phyloP scores from a whole-genome alignment of 805 yeast species.

The Starmerella sirachaensis region DNA sequence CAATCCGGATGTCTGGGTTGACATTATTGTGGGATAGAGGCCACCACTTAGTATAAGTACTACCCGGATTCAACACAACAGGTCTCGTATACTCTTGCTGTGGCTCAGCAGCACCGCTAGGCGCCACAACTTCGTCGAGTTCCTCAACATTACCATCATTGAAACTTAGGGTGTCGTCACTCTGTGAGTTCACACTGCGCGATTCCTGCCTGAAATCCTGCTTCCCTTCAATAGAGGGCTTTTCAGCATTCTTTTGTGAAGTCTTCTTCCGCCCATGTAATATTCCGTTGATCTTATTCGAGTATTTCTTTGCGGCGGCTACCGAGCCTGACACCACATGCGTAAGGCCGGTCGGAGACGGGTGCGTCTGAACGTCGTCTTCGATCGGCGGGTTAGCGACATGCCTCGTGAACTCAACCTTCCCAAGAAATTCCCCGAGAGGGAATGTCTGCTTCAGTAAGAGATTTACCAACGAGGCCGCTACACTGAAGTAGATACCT shows the following conservation, averaged over 20 bases:
- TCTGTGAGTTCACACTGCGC: neutral
- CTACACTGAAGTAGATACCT: constrained; percentile 84
- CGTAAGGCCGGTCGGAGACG: neutral
- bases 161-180: neutral
- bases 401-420: constrained; percentile 52
- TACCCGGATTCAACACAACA: constrained; percentile 5
- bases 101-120: constrained; percentile 14
- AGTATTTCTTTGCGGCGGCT: constrained; percentile 2
- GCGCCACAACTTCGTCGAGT: constrained; percentile 10
- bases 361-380: constrained; percentile 14
- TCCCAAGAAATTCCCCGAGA: constrained; percentile 70
- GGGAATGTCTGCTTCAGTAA: constrained; percentile 71
- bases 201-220: no score
- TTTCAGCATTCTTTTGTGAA: neutral
- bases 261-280: neutral
- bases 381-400: constrained; percentile 45
- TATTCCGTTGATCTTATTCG: neutral
- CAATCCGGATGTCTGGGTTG: constrained; percentile 49
- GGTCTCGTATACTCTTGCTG: constrained; percentile 11
- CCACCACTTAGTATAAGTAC: constrained; percentile 25
- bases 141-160: constrained; percentile 7
- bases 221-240: no score
- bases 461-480: constrained; percentile 66
- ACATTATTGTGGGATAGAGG: constrained; percentile 32
- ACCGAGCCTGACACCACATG: constrained; percentile 1